Evolutionary conservation across 441 rosid species (phyloP).

Genomic region (Adansonia rubrostipa): DNA sequence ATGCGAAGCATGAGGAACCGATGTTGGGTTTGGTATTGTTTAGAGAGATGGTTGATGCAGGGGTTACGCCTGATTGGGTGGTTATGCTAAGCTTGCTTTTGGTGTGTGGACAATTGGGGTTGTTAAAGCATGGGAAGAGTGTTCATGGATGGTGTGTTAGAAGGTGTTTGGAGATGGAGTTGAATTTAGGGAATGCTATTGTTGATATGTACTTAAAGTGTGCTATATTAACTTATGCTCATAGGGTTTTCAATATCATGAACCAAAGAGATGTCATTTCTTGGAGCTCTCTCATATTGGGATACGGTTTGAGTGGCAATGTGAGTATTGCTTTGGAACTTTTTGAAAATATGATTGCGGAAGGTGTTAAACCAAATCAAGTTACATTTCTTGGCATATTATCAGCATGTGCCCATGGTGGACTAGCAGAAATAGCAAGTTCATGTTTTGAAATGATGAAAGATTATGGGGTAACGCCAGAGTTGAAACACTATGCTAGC

Average conservation of each 20-base stretch:
- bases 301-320: constrained; percentile 56
- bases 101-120: constrained; percentile 55
- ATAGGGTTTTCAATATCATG: constrained; percentile 45
- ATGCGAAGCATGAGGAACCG: constrained; percentile 58
- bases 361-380: constrained; percentile 49
- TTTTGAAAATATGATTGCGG: constrained; percentile 47
- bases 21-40: constrained; percentile 46
- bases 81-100: constrained; percentile 67
- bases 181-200: constrained; percentile 60
- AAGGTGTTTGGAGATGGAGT: constrained; percentile 43
- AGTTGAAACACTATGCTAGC: constrained; percentile 56
- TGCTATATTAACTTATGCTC: constrained; percentile 40
- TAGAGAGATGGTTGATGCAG: constrained; percentile 45
- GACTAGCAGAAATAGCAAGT: constrained; percentile 53
- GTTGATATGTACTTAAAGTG: constrained; percentile 63
- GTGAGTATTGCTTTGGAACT: constrained; percentile 40
- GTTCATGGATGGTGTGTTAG: constrained; percentile 67
- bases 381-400: constrained; percentile 72
- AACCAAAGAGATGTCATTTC: constrained; percentile 52
- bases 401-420: constrained; percentile 66
- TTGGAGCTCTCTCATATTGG: constrained; percentile 70
- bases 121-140: constrained; percentile 57
- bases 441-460: constrained; percentile 45
- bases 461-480: constrained; percentile 43
- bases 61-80: constrained; percentile 52